Base-by-base conservation (phyloP, 495 filamentous ascomycete species). In the Friedmanniomyces simplex region DNA sequence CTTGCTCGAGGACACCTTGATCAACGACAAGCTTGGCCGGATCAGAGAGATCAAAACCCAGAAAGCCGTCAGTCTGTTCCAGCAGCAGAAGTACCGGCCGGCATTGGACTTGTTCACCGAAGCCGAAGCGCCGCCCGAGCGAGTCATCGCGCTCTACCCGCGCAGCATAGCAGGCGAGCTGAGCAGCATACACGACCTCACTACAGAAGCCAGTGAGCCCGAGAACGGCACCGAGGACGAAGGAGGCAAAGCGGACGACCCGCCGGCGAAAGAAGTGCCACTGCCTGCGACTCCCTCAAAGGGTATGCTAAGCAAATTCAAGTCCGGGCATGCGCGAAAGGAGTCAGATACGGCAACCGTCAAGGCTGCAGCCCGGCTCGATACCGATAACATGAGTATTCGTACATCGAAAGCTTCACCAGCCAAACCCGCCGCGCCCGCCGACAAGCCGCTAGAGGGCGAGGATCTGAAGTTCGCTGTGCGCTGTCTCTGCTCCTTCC, bases 1-100 rank as follows among this genome's bases (percentile, higher is more conserved):
- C 42, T 88, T 95, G 82, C 81, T 99, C 4, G 93, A 97, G 70
- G 91, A 95, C 72, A 91, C 90, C 0, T 76, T 97, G 8, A 70
- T 99, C 10, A 81, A 83, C 49, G 84, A 95, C 59, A 99, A 97
- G 65, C 76, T 79, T 25, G 83, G 85, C 54, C 82, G 84, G 22
- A 69, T 95, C 57, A 80, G 91, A 14, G 83, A 91, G 61, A 80
- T 91, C 43, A 90, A 89, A 72, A 89, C 95, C 71, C 77, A 86
- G 56, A 97, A 99, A 65, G 93, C 93, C 0, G 86, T 95, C 67
- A 70, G 76, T 13, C 72, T 96, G 12, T 99, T 99, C 64, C 79
- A 82, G 52, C 72, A 85, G 56, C 83, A 80, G 58, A 93, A 88
- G 68, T 99, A 91, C 64, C 79, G 84, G 34, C 85, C 94, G n/a